phyloP scores from a whole-genome alignment of 192 early-diverging fungal genomes.

The Fimicolochytrium jonesii region DNA sequence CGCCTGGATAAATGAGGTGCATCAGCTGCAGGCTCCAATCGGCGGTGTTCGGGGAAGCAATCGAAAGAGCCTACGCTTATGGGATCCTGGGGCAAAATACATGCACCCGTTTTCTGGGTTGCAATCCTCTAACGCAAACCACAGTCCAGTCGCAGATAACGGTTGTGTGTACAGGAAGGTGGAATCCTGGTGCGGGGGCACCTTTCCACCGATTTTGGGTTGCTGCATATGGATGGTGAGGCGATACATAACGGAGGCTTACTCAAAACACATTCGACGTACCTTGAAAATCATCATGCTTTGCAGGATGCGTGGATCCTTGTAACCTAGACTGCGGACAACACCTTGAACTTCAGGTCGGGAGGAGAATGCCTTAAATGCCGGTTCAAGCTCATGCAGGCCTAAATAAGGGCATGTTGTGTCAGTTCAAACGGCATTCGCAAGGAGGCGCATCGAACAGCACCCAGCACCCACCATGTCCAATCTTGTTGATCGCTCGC shows the following conservation, averaged over 20 bases:
- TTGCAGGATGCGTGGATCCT: conserved; percentile 74
- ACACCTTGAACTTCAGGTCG: conserved; percentile 48
- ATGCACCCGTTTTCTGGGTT: conserved; percentile 83
- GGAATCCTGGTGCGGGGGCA: conserved; percentile 87
- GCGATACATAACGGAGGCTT: background rate
- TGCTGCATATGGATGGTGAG: too few species aligned
- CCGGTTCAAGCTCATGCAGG: conserved; percentile 75
- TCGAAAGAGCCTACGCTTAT: conserved; percentile 60
- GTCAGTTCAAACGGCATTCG: too few species aligned
- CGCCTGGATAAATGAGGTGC: too few species aligned
- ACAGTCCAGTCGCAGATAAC: conserved; percentile 76
- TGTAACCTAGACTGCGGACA: conserved; percentile 57
- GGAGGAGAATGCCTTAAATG: conserved; percentile 66
- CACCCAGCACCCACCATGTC: too few species aligned
- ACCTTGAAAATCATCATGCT: conserved; percentile 92
- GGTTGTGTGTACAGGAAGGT: conserved; percentile 90
- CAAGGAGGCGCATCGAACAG: conserved; percentile 19
- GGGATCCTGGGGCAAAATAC: conserved; percentile 77
- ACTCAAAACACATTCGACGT: too few species aligned
- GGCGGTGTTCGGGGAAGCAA: too few species aligned
- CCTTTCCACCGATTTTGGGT: conserved; percentile 58
- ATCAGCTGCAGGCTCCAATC: too few species aligned
- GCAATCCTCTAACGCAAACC: conserved; percentile 93
- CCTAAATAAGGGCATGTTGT: too few species aligned
- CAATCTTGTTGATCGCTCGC: conserved; percentile 84